Base-by-base conservation (phyloP, 305 asterid genomes). In the Fraxinus albicans region DNA sequence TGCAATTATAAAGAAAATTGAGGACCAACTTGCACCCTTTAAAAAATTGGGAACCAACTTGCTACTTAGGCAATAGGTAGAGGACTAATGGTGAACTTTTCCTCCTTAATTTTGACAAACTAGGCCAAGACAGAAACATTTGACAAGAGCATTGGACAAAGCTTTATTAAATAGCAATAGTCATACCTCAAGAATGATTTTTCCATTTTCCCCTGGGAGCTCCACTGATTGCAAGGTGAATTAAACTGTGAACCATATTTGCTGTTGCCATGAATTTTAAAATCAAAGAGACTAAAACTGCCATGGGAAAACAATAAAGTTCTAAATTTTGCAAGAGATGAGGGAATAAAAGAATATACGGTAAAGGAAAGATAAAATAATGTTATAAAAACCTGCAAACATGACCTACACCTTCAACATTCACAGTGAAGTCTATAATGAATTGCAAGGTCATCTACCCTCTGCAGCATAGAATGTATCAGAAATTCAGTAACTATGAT, bases 201-300 rank as follows among this genome's bases (percentile, higher is more conserved):
- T 79, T 96, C 99, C 98, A 96, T 91, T 90, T 96, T 96, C 79
- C 99, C 99, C 86, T 96, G 99, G 27, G 97, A 92, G 86, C 99
- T 96, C 90, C 98, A 91, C 86, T 85, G 90, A 29, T 80, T 82
- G 42, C 84, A 83, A 78, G 89, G 76, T 23, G 95, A 83, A 87
- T 89, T 87, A 80, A 83, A 92, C 8, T 95, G 97, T 0, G 99
- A 93, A 65, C 93, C 99, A 75, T 96, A 96, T 84, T 89, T 90
- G 79, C 74, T 85, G 87, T 96, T 96, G 34, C 99, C 99, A 47
- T 95, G 97, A 25, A 85, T 90, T 83, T 85, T 86, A 79, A 96
- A 96, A 90, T 96, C 97, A 73, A 95, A 95, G 85, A 89, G 90
- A 78, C 99, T 93, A 84, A 96, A 93, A 85, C 99, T 96, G 98